Evolutionary conservation across 1,139 yeast species (phyloP), one percentile per base, ranked within the genome.

Genomic region (Tardiomyces depauwii): DNA sequence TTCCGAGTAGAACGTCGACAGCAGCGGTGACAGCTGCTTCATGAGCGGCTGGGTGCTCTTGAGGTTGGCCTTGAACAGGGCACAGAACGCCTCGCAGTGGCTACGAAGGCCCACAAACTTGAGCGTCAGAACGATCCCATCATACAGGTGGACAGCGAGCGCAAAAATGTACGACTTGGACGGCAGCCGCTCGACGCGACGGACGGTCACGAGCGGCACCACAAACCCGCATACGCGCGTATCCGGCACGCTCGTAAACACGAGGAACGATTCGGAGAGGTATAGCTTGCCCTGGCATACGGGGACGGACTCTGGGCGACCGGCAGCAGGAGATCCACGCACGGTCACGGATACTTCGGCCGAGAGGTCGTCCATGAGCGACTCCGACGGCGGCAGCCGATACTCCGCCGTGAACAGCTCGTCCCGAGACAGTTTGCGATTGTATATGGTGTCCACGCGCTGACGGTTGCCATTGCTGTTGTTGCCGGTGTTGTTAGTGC

Each of bases 121-220:
- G 13, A 89, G 66, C 1, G 81, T 71, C 2, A 88, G 59, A 41
- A 73, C 72, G 49, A 84, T 61, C 19, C 80, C 84, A 45, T 85
- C 81, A 51, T 82, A 80, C 2, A 95, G 77, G 5, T 76, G 72
- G 18, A 89, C 66, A n/a, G 79, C 68, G 21, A 91, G 69, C 1
- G 94, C 88, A 65, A 87, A 85, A n/a, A 85, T 81, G 59, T 80
- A 83, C 1, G 85, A 74, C 47, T 78, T 74, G 2, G 87, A 74
- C 2, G 93, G 91, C 25, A 87, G 71, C 46, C 97, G 71, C 61
- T 91, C 96, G 23, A 91, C 94, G 52, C 88, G 81, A 58, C 84
- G 80, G 36, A 93, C 68, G 1, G 95, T 77, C 9, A 91, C 78
- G 43, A 91, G 66, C 52, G 93, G 94, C 42, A 91, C 58, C 1